Base-by-base conservation (phyloP, 306 rosid genomes). In the Glycine latifolia region DNA sequence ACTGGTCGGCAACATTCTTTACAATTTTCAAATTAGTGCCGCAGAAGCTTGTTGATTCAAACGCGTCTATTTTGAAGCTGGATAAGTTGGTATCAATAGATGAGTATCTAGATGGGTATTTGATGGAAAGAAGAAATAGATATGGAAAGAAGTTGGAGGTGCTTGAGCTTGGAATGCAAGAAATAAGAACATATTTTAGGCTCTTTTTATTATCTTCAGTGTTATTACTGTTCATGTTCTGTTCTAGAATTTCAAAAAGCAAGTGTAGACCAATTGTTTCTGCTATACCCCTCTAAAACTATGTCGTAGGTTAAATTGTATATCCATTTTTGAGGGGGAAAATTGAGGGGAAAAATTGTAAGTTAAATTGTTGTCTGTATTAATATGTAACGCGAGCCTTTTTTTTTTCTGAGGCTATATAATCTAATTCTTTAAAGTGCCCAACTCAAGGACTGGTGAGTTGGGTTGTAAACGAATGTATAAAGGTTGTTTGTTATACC, bases 141-240 rank as follows among this genome's bases (percentile, higher is more conserved):
- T 92, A 93, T 55, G 99, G 96, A 41, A 96, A 92, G 92, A 96
- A 96, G 93, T 87, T 77, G 87, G 99, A 96, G 88, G 98, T 91
- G 73, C 89, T 96, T 80, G 99, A 96, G 33, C 90, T 93, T 81
- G 99, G 99, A 83, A 85, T 93, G 94, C 99, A 93, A 82, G 99
- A 96, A 89, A 96, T 93, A 77, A 89, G 99, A 93, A 88, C 99
- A 77, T 96, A 96, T 87, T 93, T 93, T 86, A 91, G 99, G 88
- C 96, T 96, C 72, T 96, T 96, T 88, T 86, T 93, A 84, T 85
- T 96, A 78, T 96, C 98, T 70, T 93, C 98, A 26, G 94, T 89
- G 26, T 84, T 96, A 70, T 85, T 96, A 63, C 8, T 93, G 92
- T 92, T 94, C 94, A 93, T 96, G 99, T 93, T 96, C 83, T 96